Base-by-base conservation (phyloP, 371 early-diverging fungal species). In the Actinomucor elegans region DNA sequence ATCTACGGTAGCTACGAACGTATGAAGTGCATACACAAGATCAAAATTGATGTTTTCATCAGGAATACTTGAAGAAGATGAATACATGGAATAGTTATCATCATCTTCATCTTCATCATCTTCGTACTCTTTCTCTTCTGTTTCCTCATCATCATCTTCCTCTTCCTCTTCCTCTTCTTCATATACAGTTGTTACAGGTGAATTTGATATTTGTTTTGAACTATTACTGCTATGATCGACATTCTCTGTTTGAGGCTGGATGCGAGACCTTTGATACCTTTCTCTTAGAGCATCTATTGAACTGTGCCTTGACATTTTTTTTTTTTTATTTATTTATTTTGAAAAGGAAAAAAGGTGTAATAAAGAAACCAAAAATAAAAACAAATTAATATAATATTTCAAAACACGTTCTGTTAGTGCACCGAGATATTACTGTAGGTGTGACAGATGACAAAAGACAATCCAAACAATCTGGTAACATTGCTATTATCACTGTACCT, bases 1-100 rank as follows among this genome's bases (percentile, higher is more conserved):
- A 55, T 96, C 97, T 15, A 94, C 85, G 34, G 90, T 94, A 10
- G 93, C 94, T 18, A 91, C 89, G 79, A 97, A 97, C 14, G 95
- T 92, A 63, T 93, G 93, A 50, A 94, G 71, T 14, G 97, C 95
- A 69, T 96, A 96, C 6, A 96, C 94, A 5, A 77, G 50, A 55
- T 83, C 75, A 55, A 87, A 88, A 64, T 90, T 83, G 21, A 91
- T 88, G 58, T 89, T 84, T 61, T 88, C 88, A 64, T 90, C 91
- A 2, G 86, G 77, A 48, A 85, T 75, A 42, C 82, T 81, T 4
- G 85, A 77, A 0, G 78, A 78, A 14, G 83, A 49, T 64, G 73
- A 57, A 64, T 68, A 45, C 62, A 73, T 53, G 6, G 74, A 77
- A 36, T 61, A 60, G 31, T 77, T 69, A 32, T 80, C 77, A 5